These are phyloP conservation scores for Wickerhamomyces bovis DNA, from an alignment of 805 yeast species.

Conservation along the genomic window DNA sequence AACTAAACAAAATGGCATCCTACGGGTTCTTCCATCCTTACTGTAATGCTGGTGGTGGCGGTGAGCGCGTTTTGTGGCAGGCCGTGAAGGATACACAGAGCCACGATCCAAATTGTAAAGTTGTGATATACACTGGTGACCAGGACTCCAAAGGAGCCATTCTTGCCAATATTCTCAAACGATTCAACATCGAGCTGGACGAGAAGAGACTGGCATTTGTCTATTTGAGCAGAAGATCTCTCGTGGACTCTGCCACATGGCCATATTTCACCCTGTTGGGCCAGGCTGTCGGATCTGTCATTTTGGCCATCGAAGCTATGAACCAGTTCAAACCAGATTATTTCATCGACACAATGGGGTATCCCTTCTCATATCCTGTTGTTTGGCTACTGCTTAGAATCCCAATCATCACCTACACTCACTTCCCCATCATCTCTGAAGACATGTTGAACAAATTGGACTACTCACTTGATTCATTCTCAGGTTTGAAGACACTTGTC, in stretches of 20 bases:
- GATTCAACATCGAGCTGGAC: conserved; percentile 54
- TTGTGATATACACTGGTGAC: conserved; percentile 71
- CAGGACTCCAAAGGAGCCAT: conserved; percentile 43
- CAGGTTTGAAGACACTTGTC: conserved; percentile 23
- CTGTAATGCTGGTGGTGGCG: conserved; percentile 97
- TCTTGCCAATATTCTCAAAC: conserved; percentile 42
- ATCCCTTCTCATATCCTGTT: conserved; percentile 78
- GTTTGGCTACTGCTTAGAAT: conserved; percentile 50
- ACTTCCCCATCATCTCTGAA: conserved; percentile 83
- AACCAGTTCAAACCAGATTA: conserved; percentile 67
- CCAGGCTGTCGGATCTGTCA: conserved; percentile 76
- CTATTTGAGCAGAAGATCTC: conserved; percentile 46
- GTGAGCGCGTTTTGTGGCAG: conserved; percentile 94
- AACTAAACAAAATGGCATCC: too few species aligned
- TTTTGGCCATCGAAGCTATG: conserved; percentile 68
- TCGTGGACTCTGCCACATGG: conserved; percentile 72
- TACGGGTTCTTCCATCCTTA: conserved; percentile 94
- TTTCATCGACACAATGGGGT: conserved; percentile 93
- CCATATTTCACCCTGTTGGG: conserved; percentile 75
- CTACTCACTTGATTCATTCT: conserved; percentile 19
- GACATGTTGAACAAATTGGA: conserved; percentile 75
- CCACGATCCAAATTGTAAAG: conserved; percentile 43
- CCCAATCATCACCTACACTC: conserved; percentile 87
- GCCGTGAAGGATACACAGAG: conserved; percentile 70
- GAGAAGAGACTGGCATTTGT: conserved; percentile 52